Evolutionary conservation across 176 grass and related monocot species (phyloP).

Genomic region (Poa annua): DNA sequence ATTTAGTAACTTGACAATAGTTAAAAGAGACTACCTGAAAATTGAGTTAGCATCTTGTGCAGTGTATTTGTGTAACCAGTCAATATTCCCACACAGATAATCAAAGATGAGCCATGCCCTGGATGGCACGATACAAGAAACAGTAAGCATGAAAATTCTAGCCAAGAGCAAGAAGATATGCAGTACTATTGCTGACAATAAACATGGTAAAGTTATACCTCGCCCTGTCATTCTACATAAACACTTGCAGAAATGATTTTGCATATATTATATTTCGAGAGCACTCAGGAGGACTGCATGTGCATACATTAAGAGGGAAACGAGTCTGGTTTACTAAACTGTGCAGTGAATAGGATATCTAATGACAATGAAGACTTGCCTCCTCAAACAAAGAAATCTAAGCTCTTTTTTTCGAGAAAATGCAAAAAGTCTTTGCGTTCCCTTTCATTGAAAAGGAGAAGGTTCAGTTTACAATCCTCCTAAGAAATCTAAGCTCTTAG

Average conservation of each 20-base stretch:
- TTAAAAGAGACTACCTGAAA: conserved; percentile 63
- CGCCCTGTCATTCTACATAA: neutral
- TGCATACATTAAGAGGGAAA: neutral
- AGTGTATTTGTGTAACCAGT: conserved; percentile 96
- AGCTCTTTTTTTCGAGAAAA: too few species aligned
- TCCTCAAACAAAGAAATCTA: too few species aligned
- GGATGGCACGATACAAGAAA: conserved; percentile 39
- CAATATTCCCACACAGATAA: conserved; percentile 94
- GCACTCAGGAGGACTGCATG: neutral
- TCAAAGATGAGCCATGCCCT: conserved; percentile 99
- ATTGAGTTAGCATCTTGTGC: conserved; percentile 87
- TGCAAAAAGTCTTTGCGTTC: too few species aligned
- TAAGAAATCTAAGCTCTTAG: too few species aligned
- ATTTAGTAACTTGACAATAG: conserved; percentile 14
- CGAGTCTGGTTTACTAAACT: neutral
- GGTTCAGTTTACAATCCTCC: too few species aligned
- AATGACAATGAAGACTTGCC: too few species aligned
- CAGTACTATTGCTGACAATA: conserved; percentile 6
- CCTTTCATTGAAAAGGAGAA: too few species aligned
- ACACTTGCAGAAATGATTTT: conserved; percentile 2
- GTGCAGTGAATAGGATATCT: neutral
- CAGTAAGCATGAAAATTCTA: conserved; percentile 41
- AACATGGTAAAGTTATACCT: conserved; percentile 2
- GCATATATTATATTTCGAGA: neutral
- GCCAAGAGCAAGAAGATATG: conserved; percentile 35